These are phyloP conservation scores for Imleria badia DNA, from an alignment of 768 basidiomycete genomes.

Conservation along the genomic window DNA sequence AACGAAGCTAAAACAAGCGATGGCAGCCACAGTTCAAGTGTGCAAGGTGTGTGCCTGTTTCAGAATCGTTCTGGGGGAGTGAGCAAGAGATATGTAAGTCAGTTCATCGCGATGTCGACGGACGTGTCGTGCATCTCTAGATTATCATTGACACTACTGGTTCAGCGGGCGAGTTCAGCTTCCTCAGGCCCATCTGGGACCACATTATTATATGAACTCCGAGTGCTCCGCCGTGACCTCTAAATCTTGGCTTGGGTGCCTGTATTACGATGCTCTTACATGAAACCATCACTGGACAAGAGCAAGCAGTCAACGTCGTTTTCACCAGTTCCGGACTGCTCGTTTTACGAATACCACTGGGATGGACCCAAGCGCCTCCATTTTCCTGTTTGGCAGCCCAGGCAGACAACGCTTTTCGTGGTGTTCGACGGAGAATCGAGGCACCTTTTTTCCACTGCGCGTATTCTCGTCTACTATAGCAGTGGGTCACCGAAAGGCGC, in stretches of 20 bases:
- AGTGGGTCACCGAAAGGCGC: conserved; percentile 4
- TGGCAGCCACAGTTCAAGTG: no score
- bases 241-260: not conserved
- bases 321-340: conserved; percentile 5
- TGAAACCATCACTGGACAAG: conserved; percentile 24
- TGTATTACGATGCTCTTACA: conserved; percentile 9
- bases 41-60: not conserved
- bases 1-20: no score
- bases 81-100: not conserved
- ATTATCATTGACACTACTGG: no score
- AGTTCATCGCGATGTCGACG: not conserved
- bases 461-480: conserved; percentile 19
- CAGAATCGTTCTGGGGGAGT: not conserved
- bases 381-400: conserved; percentile 24
- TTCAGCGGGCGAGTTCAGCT: not conserved
- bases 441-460: conserved; percentile 21
- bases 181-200: not conserved
- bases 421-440: conserved; percentile 24
- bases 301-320: conserved; percentile 10
- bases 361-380: conserved; percentile 22
- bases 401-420: conserved; percentile 21
- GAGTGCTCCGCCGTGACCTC: not conserved
- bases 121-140: not conserved
- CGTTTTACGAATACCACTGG: conserved; percentile 23
- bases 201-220: not conserved